Evolutionary conservation across 2,329 filamentous ascomycete species (phyloP).

Genomic region (Stachybotrys chlorohalonatus): DNA sequence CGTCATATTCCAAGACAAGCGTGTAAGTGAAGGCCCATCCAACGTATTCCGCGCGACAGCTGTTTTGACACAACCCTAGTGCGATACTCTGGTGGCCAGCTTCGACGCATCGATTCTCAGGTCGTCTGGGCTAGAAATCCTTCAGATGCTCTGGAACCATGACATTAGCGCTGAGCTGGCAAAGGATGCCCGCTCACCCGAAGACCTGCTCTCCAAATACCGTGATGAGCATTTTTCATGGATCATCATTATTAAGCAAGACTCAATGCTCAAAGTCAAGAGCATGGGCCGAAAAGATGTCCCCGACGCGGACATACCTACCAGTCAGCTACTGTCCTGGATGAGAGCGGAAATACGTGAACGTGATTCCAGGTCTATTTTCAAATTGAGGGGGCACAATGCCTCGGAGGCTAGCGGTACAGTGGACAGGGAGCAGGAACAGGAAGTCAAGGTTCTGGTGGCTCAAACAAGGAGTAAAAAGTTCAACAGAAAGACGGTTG

Average conservation of each 20-base stretch:
- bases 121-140: constrained; percentile 65
- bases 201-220: constrained; percentile 70
- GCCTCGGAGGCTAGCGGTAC: constrained; percentile 16
- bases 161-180: constrained; percentile 86
- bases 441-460: constrained; percentile 77
- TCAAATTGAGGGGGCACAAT: constrained; percentile 26
- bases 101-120: constrained; percentile 72
- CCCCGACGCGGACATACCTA: constrained; percentile 65
- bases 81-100: constrained; percentile 82
- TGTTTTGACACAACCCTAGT: constrained; percentile 33
- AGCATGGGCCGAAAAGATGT: constrained; percentile 68
- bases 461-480: constrained; percentile 83
- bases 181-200: constrained; percentile 65
- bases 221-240: constrained; percentile 72
- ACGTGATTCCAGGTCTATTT: constrained; percentile 53
- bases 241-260: constrained; percentile 82
- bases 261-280: constrained; percentile 68
- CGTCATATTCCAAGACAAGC: constrained; percentile 49
- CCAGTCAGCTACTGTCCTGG: constrained; percentile 66
- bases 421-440: constrained; percentile 35
- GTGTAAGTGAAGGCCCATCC: constrained; percentile 37
- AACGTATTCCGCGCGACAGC: constrained; percentile 1
- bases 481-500: constrained; percentile 76
- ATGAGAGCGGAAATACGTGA: constrained; percentile 76
- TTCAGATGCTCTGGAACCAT: constrained; percentile 72